phyloP scores from a whole-genome alignment of 2,329 filamentous ascomycete genomes.

The Colletotrichum sp. region DNA sequence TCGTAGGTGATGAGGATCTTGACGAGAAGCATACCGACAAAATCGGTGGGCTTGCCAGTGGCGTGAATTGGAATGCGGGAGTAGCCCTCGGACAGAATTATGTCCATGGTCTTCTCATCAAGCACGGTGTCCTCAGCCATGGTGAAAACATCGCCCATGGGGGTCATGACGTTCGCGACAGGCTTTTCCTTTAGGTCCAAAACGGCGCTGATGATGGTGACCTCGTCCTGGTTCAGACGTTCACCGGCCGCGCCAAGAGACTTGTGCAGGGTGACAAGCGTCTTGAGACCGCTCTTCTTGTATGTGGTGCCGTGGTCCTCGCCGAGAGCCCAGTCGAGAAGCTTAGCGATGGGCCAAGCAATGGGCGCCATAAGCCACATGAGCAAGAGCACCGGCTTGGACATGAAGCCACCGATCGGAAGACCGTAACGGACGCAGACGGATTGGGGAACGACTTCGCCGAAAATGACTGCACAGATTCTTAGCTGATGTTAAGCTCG shows the following conservation, averaged over 20 bases:
- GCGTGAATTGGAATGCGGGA: conserved; percentile 95
- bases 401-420: conserved; percentile 93
- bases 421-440: conserved; percentile 96
- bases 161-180: conserved; percentile 96
- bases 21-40: conserved; percentile 96
- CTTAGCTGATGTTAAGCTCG: neutral
- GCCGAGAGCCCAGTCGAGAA: conserved; percentile 91
- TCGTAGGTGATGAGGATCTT: conserved; percentile 99
- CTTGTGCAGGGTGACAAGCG: conserved; percentile 92
- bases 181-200: conserved; percentile 96
- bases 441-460: conserved; percentile 94
- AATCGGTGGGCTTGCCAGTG: conserved; percentile 82
- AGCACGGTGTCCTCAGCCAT: conserved; percentile 95
- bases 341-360: conserved; percentile 93
- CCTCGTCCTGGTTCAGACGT: conserved; percentile 93
- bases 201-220: conserved; percentile 97
- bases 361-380: conserved; percentile 94
- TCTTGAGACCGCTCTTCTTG: conserved; percentile 98
- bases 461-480: conserved; percentile 81
- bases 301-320: conserved; percentile 92
- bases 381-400: conserved; percentile 81
- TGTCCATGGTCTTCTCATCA: conserved; percentile 93
- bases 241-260: conserved; percentile 87
- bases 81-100: conserved; percentile 91
- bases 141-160: conserved; percentile 96